Evolutionary conservation across 345 rosid species (phyloP).

Genomic region (Eucalyptus marginata): DNA sequence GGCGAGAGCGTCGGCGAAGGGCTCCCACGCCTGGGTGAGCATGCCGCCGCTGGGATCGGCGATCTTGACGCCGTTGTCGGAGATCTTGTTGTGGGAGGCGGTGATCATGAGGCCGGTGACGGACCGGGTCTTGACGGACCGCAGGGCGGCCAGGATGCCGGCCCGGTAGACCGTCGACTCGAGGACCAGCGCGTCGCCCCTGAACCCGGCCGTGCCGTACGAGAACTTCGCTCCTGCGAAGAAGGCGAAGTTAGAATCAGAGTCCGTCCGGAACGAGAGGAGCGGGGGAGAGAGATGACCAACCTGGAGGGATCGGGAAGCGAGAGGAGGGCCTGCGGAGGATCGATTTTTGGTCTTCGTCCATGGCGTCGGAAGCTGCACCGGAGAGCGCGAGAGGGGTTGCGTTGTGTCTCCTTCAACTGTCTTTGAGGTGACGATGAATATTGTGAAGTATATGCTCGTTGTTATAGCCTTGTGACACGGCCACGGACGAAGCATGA

Average conservation of each 20-base stretch:
- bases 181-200: conserved; percentile 66
- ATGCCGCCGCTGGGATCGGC: conserved; percentile 78
- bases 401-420: not conserved
- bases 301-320: conserved; percentile 50
- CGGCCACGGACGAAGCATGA: too few relatives aligned
- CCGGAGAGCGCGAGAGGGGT: not conserved
- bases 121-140: conserved; percentile 61
- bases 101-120: conserved; percentile 87
- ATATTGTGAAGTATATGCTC: not conserved
- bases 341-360: conserved; percentile 37
- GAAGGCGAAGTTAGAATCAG: not conserved
- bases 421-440: not conserved
- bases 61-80: conserved; percentile 87
- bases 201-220: conserved; percentile 86
- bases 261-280: not conserved
- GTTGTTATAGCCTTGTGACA: not conserved
- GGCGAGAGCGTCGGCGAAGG: conserved; percentile 77
- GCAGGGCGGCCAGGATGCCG: conserved; percentile 75
- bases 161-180: conserved; percentile 64
- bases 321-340: conserved; percentile 36
- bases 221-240: conserved; percentile 48
- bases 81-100: conserved; percentile 75
- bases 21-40: conserved; percentile 97
- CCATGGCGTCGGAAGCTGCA: conserved; percentile 20
- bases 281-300: not conserved